Conservation (phyloP, 1,139 yeast genomes). For the Diutina mesorugosa region DNA sequence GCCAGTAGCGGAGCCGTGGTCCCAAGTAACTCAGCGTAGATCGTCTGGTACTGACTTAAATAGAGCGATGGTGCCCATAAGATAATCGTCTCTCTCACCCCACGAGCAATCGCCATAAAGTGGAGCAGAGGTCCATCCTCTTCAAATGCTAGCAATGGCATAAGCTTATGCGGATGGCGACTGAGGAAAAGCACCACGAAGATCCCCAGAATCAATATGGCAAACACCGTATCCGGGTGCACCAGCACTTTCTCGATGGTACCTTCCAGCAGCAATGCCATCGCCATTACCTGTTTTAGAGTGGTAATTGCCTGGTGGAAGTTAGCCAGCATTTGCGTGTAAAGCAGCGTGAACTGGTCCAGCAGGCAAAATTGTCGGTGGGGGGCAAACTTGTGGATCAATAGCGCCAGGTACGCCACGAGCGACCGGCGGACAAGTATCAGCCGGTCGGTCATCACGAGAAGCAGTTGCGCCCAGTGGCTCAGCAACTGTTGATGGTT, state of each 20-base stretch:
- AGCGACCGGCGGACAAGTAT: neutral
- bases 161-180: conserved; percentile 17
- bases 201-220: neutral
- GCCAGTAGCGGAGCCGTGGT: conserved; percentile 4
- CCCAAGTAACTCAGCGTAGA: conserved; percentile 7
- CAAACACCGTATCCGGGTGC: neutral
- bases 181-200: conserved; percentile 17
- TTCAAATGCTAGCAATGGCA: conserved; percentile 16
- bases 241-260: neutral
- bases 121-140: conserved; percentile 5
- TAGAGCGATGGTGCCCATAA: conserved; percentile 9
- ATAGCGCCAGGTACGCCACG: neutral
- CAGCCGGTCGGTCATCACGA: neutral
- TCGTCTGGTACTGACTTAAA: conserved; percentile 11
- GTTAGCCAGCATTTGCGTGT: neutral
- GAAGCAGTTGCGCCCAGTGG: neutral
- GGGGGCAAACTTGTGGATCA: conserved; percentile 1
- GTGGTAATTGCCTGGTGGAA: neutral
- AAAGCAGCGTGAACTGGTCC: neutral
- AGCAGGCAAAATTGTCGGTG: neutral
- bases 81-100: neutral
- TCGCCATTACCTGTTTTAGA: neutral
- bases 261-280: neutral
- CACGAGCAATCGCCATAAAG: neutral
- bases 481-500: neutral